These are phyloP conservation scores for Carnegiea gigantea DNA, from an alignment of 179 eudicot genomes.

Conservation along the genomic window DNA sequence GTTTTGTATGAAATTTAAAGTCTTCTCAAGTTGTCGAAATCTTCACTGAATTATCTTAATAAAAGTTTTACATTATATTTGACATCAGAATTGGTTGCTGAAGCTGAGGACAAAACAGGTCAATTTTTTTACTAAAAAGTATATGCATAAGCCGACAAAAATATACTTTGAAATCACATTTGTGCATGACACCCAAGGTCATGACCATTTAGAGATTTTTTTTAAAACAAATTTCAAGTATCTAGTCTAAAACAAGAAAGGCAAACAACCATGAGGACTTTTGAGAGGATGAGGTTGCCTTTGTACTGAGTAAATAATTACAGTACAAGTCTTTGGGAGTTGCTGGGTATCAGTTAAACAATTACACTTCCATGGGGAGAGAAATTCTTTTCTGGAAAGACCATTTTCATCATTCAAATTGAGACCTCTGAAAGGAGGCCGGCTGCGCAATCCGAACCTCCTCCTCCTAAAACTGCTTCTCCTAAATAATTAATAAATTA, in stretches of 20 bases:
- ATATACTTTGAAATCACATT: too few species aligned
- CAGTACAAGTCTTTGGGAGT: background rate
- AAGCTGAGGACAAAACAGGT: too few species aligned
- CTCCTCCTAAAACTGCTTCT: slow-evolving; percentile 1
- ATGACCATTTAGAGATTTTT: background rate
- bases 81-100: too few species aligned
- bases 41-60: too few species aligned
- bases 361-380: background rate
- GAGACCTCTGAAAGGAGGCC: background rate
- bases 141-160: too few species aligned
- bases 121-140: too few species aligned
- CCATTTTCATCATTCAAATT: background rate
- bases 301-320: background rate
- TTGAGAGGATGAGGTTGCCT: background rate
- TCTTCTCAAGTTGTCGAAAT: too few species aligned
- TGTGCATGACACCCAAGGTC: background rate
- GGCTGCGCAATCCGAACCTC: too few species aligned
- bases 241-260: background rate
- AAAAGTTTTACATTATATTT: too few species aligned
- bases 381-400: slow-evolving; percentile 5
- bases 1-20: too few species aligned
- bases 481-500: slow-evolving; percentile 6
- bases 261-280: background rate
- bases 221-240: background rate
- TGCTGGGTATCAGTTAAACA: slow-evolving; percentile 15